Evolutionary conservation across 371 early-diverging fungal genomes (phyloP).

Genomic region (Capillidium rhysosporum): DNA sequence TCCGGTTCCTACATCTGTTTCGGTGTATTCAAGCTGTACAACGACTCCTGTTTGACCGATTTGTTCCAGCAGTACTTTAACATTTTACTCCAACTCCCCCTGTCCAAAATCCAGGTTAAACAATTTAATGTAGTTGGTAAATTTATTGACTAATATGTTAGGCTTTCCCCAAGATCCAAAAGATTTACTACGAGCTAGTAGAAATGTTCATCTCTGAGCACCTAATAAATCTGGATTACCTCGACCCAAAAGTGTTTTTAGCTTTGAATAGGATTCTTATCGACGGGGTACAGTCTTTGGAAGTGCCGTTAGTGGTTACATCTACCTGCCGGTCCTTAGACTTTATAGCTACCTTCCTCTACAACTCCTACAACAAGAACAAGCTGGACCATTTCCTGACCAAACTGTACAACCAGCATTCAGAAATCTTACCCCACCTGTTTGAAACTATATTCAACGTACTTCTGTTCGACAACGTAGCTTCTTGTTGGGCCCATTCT

Average conservation of each 20-base stretch:
- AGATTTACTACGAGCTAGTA: slow-evolving; percentile 31
- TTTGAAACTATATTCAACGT: slow-evolving; percentile 42
- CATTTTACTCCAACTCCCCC: slow-evolving; percentile 46
- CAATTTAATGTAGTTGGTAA: not conserved
- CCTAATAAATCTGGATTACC: slow-evolving; percentile 27
- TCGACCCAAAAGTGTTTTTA: slow-evolving; percentile 26
- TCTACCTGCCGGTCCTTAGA: slow-evolving; percentile 51
- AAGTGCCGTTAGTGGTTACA: slow-evolving; percentile 23
- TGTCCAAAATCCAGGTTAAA: slow-evolving; percentile 48
- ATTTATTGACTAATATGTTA: slow-evolving; percentile 8
- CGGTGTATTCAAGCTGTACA: slow-evolving; percentile 80
- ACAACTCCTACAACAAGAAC: slow-evolving; percentile 34
- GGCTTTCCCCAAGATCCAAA: slow-evolving; percentile 40
- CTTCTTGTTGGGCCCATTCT: slow-evolving; percentile 64
- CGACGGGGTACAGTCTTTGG: slow-evolving; percentile 24
- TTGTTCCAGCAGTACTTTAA: slow-evolving; percentile 44
- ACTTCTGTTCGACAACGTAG: slow-evolving; percentile 55
- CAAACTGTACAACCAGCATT: slow-evolving; percentile 23
- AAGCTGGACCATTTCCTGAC: slow-evolving; percentile 26
- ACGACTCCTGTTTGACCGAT: slow-evolving; percentile 59
- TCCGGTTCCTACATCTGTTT: slow-evolving; percentile 75
- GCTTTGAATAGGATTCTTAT: slow-evolving; percentile 39
- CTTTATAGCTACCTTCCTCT: slow-evolving; percentile 41
- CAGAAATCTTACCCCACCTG: slow-evolving; percentile 33
- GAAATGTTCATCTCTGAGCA: slow-evolving; percentile 44